These are phyloP conservation scores for Entophlyctis helioformis DNA, from an alignment of 192 early-diverging fungal genomes.

Conservation along the genomic window DNA sequence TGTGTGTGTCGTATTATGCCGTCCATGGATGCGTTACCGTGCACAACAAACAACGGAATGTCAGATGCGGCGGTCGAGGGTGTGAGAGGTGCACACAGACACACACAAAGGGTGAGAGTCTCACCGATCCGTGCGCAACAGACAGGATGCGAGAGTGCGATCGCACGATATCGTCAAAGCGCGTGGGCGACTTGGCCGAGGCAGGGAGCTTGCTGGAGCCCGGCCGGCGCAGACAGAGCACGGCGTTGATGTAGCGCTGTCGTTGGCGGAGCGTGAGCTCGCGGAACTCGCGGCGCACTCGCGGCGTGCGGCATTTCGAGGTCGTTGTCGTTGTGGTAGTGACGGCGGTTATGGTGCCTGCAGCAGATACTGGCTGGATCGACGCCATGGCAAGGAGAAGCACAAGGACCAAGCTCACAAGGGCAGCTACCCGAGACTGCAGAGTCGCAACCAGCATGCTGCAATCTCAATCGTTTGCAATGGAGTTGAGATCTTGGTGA, in stretches of 20 bases:
- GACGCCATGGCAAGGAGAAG: too few relatives aligned
- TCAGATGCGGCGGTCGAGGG: background rate
- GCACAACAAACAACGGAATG: background rate
- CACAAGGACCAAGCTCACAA: too few relatives aligned
- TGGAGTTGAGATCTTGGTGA: too few relatives aligned
- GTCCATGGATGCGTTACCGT: background rate
- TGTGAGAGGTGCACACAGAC: background rate
- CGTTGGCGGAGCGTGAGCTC: constrained; percentile 6
- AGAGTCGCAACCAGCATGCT: too few relatives aligned
- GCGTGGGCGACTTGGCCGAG: background rate
- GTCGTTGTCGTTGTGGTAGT: too few relatives aligned
- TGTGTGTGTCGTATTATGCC: constrained; percentile 3
- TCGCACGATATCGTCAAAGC: constrained; percentile 3
- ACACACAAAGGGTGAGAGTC: background rate
- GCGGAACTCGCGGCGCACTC: constrained; percentile 13
- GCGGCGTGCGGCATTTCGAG: constrained; percentile 1
- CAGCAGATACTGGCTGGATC: too few relatives aligned
- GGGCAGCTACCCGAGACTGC: too few relatives aligned
- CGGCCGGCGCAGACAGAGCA: constrained; percentile 2
- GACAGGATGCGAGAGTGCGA: background rate
- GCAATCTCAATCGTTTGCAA: too few relatives aligned
- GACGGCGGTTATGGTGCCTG: too few relatives aligned
- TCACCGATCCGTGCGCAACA: background rate
- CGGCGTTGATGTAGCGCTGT: constrained; percentile 8
- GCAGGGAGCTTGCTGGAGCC: background rate